These are phyloP conservation scores for Pythium sp. DNA, from an alignment of 352 stramenopile species.

Conservation along the genomic window DNA sequence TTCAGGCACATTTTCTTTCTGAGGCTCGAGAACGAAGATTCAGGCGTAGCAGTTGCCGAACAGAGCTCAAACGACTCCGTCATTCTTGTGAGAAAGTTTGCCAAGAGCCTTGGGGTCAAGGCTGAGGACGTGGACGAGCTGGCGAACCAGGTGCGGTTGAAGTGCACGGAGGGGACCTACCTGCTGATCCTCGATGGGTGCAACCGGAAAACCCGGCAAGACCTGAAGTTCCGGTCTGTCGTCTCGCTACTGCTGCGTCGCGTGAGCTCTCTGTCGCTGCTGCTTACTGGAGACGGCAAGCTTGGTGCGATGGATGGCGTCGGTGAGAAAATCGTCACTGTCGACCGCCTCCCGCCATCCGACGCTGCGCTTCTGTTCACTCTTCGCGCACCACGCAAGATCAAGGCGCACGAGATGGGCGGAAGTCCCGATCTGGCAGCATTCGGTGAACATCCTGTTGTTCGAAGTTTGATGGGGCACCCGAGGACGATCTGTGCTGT, in stretches of 20 bases:
- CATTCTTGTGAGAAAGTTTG: conserved; percentile 26
- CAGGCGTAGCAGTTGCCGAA: neutral
- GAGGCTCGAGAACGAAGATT: conserved; percentile 34
- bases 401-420: conserved; percentile 80
- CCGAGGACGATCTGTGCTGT: conserved; percentile 73
- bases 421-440: conserved; percentile 52
- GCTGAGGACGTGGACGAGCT: conserved; percentile 36
- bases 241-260: conserved; percentile 56
- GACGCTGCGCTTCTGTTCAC: conserved; percentile 78
- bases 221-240: conserved; percentile 40
- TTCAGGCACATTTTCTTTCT: conserved; percentile 79
- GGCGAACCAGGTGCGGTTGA: conserved; percentile 49
- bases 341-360: conserved; percentile 58
- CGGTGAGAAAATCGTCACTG: conserved; percentile 69
- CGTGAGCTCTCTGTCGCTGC: conserved; percentile 55
- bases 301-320: conserved; percentile 78
- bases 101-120: conserved; percentile 36
- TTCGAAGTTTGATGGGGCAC: conserved; percentile 58
- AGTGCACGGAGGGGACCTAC: conserved; percentile 45
- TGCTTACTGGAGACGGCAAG: conserved; percentile 70
- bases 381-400: conserved; percentile 64
- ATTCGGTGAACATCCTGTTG: conserved; percentile 65
- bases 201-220: conserved; percentile 46
- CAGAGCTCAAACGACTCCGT: neutral
- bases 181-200: conserved; percentile 80